phyloP scores from a whole-genome alignment of 75 land plant genomes.

The Chamaecyparis obtusa region DNA sequence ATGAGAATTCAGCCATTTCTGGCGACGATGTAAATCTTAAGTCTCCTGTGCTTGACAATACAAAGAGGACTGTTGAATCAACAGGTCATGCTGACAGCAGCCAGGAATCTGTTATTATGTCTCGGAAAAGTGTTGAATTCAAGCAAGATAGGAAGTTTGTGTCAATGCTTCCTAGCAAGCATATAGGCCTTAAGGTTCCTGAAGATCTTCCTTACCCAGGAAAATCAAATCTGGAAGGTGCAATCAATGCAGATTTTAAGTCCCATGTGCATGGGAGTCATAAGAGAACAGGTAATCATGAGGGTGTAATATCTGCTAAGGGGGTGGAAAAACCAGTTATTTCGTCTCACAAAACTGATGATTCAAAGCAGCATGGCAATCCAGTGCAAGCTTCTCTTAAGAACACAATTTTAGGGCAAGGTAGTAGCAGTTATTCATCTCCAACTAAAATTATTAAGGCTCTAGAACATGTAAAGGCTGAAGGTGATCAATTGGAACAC shows the following conservation, averaged over 20 bases:
- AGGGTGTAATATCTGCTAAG: neutral
- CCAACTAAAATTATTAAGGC: neutral
- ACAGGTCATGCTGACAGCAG: neutral
- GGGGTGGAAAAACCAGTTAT: neutral
- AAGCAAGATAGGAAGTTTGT: neutral
- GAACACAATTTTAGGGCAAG: neutral
- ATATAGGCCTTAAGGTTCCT: neutral
- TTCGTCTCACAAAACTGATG: neutral
- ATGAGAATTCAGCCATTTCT: neutral
- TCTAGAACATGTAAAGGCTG: neutral
- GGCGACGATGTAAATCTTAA: neutral
- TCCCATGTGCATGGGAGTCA: neutral
- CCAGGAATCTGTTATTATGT: neutral
- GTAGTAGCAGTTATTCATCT: neutral
- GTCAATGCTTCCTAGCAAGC: neutral
- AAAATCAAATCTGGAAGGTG: neutral
- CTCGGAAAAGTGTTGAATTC: conserved; percentile 1
- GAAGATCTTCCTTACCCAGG: neutral
- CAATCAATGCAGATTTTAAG: conserved; percentile 1
- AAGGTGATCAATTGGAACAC: neutral
- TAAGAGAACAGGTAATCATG: conserved; percentile 1
- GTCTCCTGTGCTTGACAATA: neutral
- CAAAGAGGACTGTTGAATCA: neutral
- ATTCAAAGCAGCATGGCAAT: conserved; percentile 1
- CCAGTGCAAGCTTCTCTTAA: neutral